Evolutionary conservation across 2,329 filamentous ascomycete species (phyloP).

Genomic region (Xylaria sp.): DNA sequence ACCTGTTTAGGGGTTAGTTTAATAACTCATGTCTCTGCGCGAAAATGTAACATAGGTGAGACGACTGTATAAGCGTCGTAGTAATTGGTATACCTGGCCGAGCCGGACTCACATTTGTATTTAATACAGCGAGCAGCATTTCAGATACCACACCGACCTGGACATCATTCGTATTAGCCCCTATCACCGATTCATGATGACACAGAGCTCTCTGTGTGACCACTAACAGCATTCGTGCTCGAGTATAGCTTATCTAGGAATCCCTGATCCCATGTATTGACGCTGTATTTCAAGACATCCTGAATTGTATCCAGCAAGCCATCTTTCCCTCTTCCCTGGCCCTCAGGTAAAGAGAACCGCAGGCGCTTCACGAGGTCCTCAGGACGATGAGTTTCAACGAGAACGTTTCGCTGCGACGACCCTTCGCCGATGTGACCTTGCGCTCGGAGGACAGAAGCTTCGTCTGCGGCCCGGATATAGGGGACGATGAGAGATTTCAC

Average conservation of each 20-base stretch:
- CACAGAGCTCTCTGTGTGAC: background rate
- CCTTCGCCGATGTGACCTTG: conserved; percentile 61
- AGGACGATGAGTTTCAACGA: conserved; percentile 72
- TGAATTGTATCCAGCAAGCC: conserved; percentile 78
- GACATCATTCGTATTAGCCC: conserved; percentile 6
- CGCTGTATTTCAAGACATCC: conserved; percentile 82
- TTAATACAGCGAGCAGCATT: conserved; percentile 83
- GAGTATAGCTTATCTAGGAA: conserved; percentile 96
- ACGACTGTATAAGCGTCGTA: conserved; percentile 10
- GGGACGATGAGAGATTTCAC: conserved; percentile 75
- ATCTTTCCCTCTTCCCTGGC: conserved; percentile 70
- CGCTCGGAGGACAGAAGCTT: conserved; percentile 64
- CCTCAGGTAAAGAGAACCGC: conserved; percentile 67
- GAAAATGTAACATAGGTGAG: conserved; percentile 10
- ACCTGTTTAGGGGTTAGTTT: conserved; percentile 58
- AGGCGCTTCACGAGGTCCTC: conserved; percentile 66
- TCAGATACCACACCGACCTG: conserved; percentile 86
- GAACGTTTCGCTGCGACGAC: conserved; percentile 60
- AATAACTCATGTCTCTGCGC: conserved; percentile 49
- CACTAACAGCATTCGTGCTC: conserved; percentile 80
- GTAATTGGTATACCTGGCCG: background rate
- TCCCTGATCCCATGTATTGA: conserved; percentile 98
- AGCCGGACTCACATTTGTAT: conserved; percentile 77
- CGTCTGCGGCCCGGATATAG: conserved; percentile 77
- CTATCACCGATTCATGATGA: background rate